Evolutionary conservation across 768 basidiomycete genomes (phyloP).

Genomic region (Agaricus subrufescens): DNA sequence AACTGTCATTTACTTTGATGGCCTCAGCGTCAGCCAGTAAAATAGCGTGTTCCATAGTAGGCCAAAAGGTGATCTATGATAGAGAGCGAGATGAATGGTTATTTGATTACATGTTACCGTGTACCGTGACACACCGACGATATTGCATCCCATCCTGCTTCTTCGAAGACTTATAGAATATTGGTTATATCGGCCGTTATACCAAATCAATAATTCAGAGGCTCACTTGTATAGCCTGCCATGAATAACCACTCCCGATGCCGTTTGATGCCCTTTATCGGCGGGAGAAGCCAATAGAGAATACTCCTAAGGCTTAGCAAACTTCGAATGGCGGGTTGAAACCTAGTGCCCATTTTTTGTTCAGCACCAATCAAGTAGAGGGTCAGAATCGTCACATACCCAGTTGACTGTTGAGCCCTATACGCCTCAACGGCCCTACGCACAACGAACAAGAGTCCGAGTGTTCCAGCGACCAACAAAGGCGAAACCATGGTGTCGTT

Average conservation of each 20-base stretch:
- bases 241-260: conserved; percentile 25
- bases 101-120: neutral
- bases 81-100: neutral
- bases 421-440: conserved; percentile 1
- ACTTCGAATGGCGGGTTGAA: conserved; percentile 29
- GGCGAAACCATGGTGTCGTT: neutral
- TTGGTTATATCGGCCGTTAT: neutral
- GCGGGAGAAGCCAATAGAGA: conserved; percentile 23
- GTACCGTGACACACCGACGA: conserved; percentile 21
- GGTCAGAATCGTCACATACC: conserved; percentile 15
- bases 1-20: conserved; percentile 28
- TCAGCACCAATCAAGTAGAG: neutral
- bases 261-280: conserved; percentile 21
- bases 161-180: conserved; percentile 9
- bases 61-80: conserved; percentile 23
- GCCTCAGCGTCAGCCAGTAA: conserved; percentile 33
- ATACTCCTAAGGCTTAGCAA: conserved; percentile 20
- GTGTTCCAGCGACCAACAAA: neutral
- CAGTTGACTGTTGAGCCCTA: conserved; percentile 16
- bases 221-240: conserved; percentile 23
- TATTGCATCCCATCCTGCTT: conserved; percentile 30
- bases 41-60: conserved; percentile 17
- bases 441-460: neutral
- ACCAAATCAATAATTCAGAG: neutral
- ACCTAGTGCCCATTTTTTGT: conserved; percentile 14